Base-by-base conservation (phyloP, 257 asterid species). In the Nicotiana knightiana region DNA sequence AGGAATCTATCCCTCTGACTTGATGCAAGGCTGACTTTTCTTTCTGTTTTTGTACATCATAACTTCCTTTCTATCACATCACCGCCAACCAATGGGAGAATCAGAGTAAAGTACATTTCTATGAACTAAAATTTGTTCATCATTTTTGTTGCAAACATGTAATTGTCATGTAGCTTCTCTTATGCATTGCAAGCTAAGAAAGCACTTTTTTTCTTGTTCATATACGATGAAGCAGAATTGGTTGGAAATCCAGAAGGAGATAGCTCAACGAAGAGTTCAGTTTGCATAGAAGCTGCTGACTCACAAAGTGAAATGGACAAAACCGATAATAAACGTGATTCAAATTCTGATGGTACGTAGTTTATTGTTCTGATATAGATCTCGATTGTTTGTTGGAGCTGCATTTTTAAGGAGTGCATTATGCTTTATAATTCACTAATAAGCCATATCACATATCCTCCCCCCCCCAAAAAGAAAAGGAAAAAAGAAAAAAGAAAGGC, bases 201-300 rank as follows among this genome's bases (percentile, higher is more conserved):
- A 64, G 28, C 70, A 9, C 15, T 76, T 54, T 67, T 58, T 55
- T 68, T 85, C 75, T 86, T 84, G 46, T 79, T 73, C 76, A 26
- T 67, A 70, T 73, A 24, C 83, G 73, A 81, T 85, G 67, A 77
- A 77, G 80, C 83, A 85, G 97, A 85, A 79, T 37, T 83, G 65
- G 77, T 80, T 85, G 89, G 77, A 75, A 87, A 89, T 61, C 82
- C 88, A 43, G 92, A 83, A 83, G 90, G 83, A 77, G 89, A 89
- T 87, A 76, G 87, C 85, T 83, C 81, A 48, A 80, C 57, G 28
- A 84, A 84, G 73, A 86, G 67, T 78, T 81, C 85, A 59, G 92
- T 82, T 81, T 84, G 83, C 86, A 76, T 76, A 67, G 89, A 84
- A 76, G 89, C 83, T 79, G 81, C 78, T 58, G 83, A 82, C 55